phyloP scores from a whole-genome alignment of 129 eudicot genomes.

The Dittrichia graveolens region DNA sequence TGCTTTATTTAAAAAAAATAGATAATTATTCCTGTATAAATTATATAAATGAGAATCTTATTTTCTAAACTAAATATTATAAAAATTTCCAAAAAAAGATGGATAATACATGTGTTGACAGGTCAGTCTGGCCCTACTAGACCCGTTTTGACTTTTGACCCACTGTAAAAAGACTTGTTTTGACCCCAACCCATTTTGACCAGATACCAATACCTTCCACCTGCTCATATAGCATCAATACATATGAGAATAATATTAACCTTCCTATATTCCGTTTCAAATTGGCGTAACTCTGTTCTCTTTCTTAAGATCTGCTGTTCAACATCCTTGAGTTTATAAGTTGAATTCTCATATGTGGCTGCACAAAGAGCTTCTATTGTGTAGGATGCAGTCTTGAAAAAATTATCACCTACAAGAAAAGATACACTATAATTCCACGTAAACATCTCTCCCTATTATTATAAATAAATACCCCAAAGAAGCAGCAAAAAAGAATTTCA shows the following conservation, averaged over 20 bases:
- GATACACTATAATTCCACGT: background rate
- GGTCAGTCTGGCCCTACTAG: too few species aligned
- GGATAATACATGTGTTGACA: too few species aligned
- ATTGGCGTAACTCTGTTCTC: conserved; percentile 88
- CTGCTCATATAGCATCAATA: too few species aligned
- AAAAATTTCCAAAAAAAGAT: too few species aligned
- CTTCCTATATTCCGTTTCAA: conserved; percentile 91
- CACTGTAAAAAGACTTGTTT: too few species aligned
- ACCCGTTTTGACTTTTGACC: too few species aligned
- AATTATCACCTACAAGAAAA: conserved; percentile 77
- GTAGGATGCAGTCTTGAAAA: conserved; percentile 89
- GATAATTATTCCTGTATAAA: too few species aligned
- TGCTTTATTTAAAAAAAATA: too few species aligned
- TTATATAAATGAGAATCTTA: too few species aligned
- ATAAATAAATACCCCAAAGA: background rate
- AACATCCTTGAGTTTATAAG: conserved; percentile 72
- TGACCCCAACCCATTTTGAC: too few species aligned
- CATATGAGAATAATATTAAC: conserved; percentile 32
- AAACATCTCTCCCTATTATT: background rate
- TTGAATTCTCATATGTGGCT: conserved; percentile 74
- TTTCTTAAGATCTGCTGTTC: conserved; percentile 85
- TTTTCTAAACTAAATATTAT: too few species aligned
- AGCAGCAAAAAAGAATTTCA: conserved; percentile 20
- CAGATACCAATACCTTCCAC: too few species aligned
- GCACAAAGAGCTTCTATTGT: conserved; percentile 91